Evolutionary conservation across 2,329 filamentous ascomycete species (phyloP).

Genomic region (Pseudogymnoascus sp.): DNA sequence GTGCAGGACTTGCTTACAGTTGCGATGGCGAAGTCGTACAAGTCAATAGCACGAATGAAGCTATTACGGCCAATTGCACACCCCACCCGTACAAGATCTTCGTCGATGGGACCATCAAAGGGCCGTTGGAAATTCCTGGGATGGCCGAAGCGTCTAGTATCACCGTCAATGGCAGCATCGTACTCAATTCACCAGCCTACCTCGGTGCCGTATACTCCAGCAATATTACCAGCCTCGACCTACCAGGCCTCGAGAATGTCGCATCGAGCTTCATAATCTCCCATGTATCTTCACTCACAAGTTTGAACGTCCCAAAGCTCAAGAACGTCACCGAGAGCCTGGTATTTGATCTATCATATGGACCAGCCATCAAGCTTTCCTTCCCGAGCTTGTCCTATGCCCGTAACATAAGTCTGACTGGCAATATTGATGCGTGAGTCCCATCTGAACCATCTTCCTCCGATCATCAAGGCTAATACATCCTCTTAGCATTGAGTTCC

Average conservation of each 20-base stretch:
- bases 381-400: not conserved
- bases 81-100: not conserved
- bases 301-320: not conserved
- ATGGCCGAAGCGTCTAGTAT: not conserved
- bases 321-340: not conserved
- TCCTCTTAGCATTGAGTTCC: not conserved
- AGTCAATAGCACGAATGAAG: not conserved
- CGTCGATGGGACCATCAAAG: not conserved
- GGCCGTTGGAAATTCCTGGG: not conserved
- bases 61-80: not conserved
- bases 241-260: not conserved
- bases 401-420: not conserved
- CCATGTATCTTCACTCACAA: not conserved
- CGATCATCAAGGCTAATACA: not conserved
- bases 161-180: not conserved
- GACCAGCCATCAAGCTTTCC: not conserved
- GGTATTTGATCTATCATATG: not conserved
- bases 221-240: not conserved
- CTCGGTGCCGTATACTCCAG: not conserved
- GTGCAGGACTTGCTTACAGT: not conserved
- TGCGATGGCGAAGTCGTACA: not conserved
- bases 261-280: not conserved
- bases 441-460: not conserved
- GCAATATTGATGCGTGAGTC: not conserved
- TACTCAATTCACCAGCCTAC: not conserved